phyloP scores from a whole-genome alignment of 2,329 filamentous ascomycete genomes.

The Pseudogymnoascus sp. region DNA sequence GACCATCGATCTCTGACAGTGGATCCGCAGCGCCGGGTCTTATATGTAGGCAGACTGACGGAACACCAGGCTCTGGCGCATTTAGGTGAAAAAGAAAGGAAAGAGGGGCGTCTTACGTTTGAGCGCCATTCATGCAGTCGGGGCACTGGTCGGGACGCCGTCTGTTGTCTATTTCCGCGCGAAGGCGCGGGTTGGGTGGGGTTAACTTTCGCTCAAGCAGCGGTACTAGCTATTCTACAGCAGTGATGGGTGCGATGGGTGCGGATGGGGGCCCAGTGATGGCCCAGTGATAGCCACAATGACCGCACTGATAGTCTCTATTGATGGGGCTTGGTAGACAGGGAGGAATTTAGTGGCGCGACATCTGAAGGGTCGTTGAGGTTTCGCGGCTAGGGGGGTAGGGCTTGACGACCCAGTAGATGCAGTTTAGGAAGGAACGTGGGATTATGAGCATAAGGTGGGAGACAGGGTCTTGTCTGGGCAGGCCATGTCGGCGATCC shows the following conservation, averaged over 20 bases:
- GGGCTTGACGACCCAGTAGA: not conserved
- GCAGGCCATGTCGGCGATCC: not conserved
- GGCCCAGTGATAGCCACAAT: not conserved
- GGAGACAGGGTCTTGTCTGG: not conserved
- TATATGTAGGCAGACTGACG: constrained; percentile 1
- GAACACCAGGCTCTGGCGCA: not conserved
- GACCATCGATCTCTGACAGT: not conserved
- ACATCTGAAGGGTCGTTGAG: not conserved
- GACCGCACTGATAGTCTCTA: not conserved
- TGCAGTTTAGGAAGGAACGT: constrained; percentile 1
- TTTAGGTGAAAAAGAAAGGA: not conserved
- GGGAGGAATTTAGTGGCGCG: not conserved
- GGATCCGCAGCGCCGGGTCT: not conserved
- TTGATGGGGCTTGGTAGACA: not conserved
- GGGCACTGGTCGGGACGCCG: not conserved
- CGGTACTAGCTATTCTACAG: not conserved
- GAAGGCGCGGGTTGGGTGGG: not conserved
- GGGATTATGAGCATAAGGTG: not conserved
- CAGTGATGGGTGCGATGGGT: not conserved
- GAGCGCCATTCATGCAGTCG: not conserved
- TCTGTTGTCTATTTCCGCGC: not conserved
- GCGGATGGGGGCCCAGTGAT: too few species aligned
- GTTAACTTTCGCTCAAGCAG: not conserved
- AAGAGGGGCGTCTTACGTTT: not conserved
- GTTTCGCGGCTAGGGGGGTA: not conserved